Evolutionary conservation across 129 eudicot species (phyloP).

Genomic region (Flaveria bidentis): DNA sequence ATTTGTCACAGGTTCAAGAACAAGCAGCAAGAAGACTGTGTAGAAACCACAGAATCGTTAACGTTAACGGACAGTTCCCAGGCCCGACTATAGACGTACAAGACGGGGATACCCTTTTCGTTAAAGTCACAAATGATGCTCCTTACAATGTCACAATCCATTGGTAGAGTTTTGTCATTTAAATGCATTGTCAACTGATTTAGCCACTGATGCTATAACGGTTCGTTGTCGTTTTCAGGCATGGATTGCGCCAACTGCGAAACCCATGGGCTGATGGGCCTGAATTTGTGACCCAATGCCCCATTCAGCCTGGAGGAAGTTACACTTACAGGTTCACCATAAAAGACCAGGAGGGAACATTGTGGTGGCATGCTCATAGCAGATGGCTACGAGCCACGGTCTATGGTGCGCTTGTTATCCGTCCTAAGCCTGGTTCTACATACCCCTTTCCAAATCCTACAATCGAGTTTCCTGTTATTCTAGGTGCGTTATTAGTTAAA

Average conservation of each 20-base stretch:
- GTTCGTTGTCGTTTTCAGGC: slow-evolving; percentile 39
- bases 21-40: slow-evolving; percentile 67
- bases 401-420: slow-evolving; percentile 63
- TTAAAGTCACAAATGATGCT: slow-evolving; percentile 63
- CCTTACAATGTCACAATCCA: slow-evolving; percentile 71
- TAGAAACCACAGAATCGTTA: slow-evolving; percentile 57
- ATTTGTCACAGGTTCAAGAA: slow-evolving; percentile 59
- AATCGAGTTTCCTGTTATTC: slow-evolving; percentile 49
- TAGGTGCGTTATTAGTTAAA: slow-evolving; percentile 25
- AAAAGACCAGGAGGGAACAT: slow-evolving; percentile 68
- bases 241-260: slow-evolving; percentile 56
- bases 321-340: slow-evolving; percentile 60
- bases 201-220: neutral
- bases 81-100: slow-evolving; percentile 73
- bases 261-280: slow-evolving; percentile 85
- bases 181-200: neutral
- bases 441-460: slow-evolving; percentile 71
- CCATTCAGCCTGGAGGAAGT: slow-evolving; percentile 63
- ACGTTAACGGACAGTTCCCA: slow-evolving; percentile 79
- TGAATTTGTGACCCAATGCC: slow-evolving; percentile 59
- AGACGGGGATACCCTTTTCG: slow-evolving; percentile 60
- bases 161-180: slow-evolving; percentile 38
- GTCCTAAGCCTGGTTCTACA: slow-evolving; percentile 46
- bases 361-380: slow-evolving; percentile 90
- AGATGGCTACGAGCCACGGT: slow-evolving; percentile 77